Evolutionary conservation across 176 grass and related monocot genomes (phyloP).

Genomic region (Calamus simplicifolius): DNA sequence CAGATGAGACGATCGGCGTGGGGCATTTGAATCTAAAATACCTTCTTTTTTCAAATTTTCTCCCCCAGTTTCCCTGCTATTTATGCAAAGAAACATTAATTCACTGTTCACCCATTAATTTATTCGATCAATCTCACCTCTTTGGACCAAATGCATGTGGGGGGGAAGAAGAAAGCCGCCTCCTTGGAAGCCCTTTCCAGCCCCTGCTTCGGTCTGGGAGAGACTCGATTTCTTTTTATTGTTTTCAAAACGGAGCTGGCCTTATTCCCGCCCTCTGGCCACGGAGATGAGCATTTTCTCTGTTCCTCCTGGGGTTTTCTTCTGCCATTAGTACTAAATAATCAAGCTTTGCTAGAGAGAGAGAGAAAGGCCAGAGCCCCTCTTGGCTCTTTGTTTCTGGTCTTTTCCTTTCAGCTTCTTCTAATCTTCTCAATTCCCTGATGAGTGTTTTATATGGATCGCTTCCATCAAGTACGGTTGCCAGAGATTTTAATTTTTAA

Average conservation of each 20-base stretch:
- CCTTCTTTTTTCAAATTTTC: constrained; percentile 9
- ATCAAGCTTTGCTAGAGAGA: not conserved
- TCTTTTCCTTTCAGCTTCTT: too few relatives aligned
- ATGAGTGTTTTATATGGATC: too few relatives aligned
- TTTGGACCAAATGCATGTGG: constrained; percentile 29
- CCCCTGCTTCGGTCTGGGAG: constrained; percentile 1
- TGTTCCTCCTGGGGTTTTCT: not conserved
- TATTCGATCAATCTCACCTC: constrained; percentile 13
- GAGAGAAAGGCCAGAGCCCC: too few relatives aligned
- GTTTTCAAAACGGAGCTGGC: constrained; percentile 5
- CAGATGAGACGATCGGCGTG: constrained; percentile 31
- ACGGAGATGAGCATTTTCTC: too few relatives aligned
- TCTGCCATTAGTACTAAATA: not conserved
- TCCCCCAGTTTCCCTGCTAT: not conserved
- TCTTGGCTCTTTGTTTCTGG: too few relatives aligned
- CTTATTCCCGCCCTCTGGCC: constrained; percentile 5
- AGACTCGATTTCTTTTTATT: not conserved
- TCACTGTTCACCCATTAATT: not conserved
- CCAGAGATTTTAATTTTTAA: too few relatives aligned
- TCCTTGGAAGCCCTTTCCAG: constrained; percentile 12
- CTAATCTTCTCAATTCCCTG: too few relatives aligned
- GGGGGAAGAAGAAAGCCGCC: constrained; percentile 1
- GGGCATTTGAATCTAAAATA: too few relatives aligned
- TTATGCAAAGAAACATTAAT: not conserved
- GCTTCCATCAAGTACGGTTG: too few relatives aligned